A percentile compares a stretch with the other conserved stretches of the same genome.
Conservation (phyloP, 75 land plant genomes). For the Cunninghamia lanceolata region DNA sequence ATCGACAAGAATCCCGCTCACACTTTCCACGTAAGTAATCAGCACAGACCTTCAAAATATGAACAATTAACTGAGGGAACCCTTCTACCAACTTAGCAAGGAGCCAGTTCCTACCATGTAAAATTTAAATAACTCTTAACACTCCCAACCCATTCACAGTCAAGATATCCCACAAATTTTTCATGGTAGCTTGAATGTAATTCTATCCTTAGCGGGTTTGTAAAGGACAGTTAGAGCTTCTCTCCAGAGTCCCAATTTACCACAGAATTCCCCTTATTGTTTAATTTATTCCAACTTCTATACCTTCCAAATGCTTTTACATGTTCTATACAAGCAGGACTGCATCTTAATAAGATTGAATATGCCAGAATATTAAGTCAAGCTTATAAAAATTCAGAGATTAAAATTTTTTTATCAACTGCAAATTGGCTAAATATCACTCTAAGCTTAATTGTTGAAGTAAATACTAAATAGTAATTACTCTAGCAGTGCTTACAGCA, state of each 20-base stretch:
- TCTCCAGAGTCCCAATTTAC: neutral
- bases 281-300: neutral
- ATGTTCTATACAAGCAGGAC: neutral
- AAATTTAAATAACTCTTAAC: neutral
- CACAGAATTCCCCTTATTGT: neutral
- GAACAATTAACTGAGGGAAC: neutral
- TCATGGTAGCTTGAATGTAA: neutral
- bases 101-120: neutral
- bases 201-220: neutral
- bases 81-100: neutral
- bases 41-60: conserved; percentile 25
- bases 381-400: neutral
- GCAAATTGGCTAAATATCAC: neutral
- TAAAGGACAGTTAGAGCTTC: neutral
- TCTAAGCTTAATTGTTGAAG: neutral
- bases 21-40: conserved; percentile 32
- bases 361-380: neutral
- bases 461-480: neutral
- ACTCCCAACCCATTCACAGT: conserved; percentile 3
- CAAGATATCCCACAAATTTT: neutral
- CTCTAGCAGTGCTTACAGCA: neutral
- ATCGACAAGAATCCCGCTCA: conserved; percentile 29
- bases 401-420: neutral
- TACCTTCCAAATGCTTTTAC: neutral
- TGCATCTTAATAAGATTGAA: neutral